Evolutionary conservation across 2,329 filamentous ascomycete genomes (phyloP), one percentile per base, ranked within the genome.

Genomic region (Neofusicoccum cordaticola): DNA sequence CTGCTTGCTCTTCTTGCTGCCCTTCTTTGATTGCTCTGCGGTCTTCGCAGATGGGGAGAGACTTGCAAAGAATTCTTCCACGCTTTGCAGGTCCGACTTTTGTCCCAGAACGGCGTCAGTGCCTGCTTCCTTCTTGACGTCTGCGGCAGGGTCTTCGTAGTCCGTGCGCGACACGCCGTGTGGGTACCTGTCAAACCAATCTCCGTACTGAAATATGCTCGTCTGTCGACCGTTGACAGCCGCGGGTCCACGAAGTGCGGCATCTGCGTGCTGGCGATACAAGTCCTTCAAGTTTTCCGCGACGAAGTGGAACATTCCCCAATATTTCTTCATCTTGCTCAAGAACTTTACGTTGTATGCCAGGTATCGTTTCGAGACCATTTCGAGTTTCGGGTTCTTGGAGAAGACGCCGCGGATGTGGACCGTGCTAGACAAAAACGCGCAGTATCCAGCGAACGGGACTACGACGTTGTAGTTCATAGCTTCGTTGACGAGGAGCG

Each of bases 221-320:
- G 73, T 70, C 8, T 69, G 48, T 12, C 37, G 34, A 12, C 57
- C 69, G 13, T 65, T 62, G 17, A 65, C 64, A 5, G 68, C 82
- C 12, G 75, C 77, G n/a, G 82, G 82, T 9, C 91, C 91, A 69
- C 87, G 86, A 62, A 89, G 83, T 35, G 89, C 87, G n/a, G 90
- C 89, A 75, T 97, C 93, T 15, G 93, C 89, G 70, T 93, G 94
- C 53, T 88, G 86, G 60, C 90, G 87, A 74, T 97, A 99, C 67
- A 96, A 88, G 63, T 94, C 90, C 66, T 95, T 93, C 41, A 97
- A 84, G 71, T 94, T 95, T 74, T 98, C 93, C 0, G 92, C 90
- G 85, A 98, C 93, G 80, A 93, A 97, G 74, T 97, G 92, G 74
- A 98, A 97, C 90, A 97, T 96, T 66, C 94, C 95, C 95, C 95